Percentiles rank a stretch among this genome's conserved stretches.
Conservation (phyloP, 208 protist genomes). For the Vickermania spadyakhi region DNA sequence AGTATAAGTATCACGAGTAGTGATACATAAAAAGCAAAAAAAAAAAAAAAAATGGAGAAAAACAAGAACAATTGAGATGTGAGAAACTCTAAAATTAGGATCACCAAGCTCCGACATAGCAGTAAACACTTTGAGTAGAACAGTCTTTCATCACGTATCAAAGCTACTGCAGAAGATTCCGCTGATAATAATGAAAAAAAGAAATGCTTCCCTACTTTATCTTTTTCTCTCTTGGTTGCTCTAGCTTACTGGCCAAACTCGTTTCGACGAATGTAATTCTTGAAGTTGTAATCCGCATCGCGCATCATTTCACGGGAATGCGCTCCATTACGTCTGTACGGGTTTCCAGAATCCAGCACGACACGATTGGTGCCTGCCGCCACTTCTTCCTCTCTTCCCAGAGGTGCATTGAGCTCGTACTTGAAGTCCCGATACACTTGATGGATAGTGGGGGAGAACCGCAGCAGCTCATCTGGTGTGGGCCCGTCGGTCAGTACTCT, state of each 20-base stretch:
- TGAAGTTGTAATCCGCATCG: constrained; percentile 76
- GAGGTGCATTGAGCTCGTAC: constrained; percentile 74
- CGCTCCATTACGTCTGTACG: constrained; percentile 47
- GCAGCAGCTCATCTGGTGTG: constrained; percentile 79
- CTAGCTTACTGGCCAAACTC: constrained; percentile 43
- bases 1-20: too few species aligned
- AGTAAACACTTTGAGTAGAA: too few species aligned
- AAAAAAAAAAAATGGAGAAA: too few species aligned
- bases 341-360: constrained; percentile 76
- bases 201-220: constrained; percentile 2
- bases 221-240: constrained; percentile 3
- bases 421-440: constrained; percentile 87
- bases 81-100: too few species aligned
- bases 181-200: too few species aligned
- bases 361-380: constrained; percentile 66
- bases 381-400: constrained; percentile 81
- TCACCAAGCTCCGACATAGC: too few species aligned
- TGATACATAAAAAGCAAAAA: too few species aligned
- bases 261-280: constrained; percentile 45
- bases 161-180: not conserved
- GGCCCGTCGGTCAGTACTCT: constrained; percentile 70
- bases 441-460: constrained; percentile 82
- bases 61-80: too few species aligned
- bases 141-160: too few species aligned
- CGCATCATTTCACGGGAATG: constrained; percentile 48